Evolutionary conservation across 2,329 filamentous ascomycete genomes (phyloP).

Genomic region (Aspergillus versicolor): DNA sequence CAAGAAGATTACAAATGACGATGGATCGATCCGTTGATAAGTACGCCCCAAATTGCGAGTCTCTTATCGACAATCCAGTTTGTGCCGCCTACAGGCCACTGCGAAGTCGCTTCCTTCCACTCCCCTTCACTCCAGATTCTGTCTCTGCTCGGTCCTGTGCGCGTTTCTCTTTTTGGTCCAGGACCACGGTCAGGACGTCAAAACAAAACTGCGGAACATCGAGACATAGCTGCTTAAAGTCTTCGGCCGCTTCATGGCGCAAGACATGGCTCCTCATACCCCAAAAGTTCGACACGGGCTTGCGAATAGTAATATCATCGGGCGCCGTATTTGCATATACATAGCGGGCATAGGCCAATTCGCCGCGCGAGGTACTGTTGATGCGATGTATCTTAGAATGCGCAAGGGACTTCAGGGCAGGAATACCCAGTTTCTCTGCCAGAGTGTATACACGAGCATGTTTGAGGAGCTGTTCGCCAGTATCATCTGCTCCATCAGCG

Average conservation of each 20-base stretch:
- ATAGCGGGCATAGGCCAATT: slow-evolving; percentile 88
- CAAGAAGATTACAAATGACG: not conserved
- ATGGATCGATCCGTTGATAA: too few relatives aligned
- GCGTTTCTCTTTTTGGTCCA: slow-evolving; percentile 47
- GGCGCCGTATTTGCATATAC: slow-evolving; percentile 74
- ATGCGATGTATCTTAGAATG: slow-evolving; percentile 91
- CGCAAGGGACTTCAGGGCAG: slow-evolving; percentile 70
- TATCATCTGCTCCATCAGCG: slow-evolving; percentile 71
- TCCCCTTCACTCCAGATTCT: slow-evolving; percentile 36
- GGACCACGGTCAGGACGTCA: slow-evolving; percentile 71
- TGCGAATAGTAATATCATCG: slow-evolving; percentile 72
- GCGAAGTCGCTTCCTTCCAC: slow-evolving; percentile 40
- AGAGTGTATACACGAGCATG: slow-evolving; percentile 89
- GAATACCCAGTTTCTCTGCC: slow-evolving; percentile 72
- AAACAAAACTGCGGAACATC: slow-evolving; percentile 91
- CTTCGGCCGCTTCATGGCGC: slow-evolving; percentile 78
- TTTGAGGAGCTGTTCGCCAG: slow-evolving; percentile 79
- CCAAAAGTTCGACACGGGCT: slow-evolving; percentile 88
- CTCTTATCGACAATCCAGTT: not conserved
- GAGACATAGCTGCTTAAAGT: slow-evolving; percentile 81
- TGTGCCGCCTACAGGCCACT: slow-evolving; percentile 26
- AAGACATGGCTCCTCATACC: slow-evolving; percentile 76
- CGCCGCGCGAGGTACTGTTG: slow-evolving; percentile 80
- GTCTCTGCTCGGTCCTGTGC: slow-evolving; percentile 35
- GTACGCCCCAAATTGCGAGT: not conserved